A percentile compares a stretch with the other conserved stretches of the same genome.
Evolutionary conservation across 768 basidiomycete species (phyloP).

Genomic region (Podaxis sp.): DNA sequence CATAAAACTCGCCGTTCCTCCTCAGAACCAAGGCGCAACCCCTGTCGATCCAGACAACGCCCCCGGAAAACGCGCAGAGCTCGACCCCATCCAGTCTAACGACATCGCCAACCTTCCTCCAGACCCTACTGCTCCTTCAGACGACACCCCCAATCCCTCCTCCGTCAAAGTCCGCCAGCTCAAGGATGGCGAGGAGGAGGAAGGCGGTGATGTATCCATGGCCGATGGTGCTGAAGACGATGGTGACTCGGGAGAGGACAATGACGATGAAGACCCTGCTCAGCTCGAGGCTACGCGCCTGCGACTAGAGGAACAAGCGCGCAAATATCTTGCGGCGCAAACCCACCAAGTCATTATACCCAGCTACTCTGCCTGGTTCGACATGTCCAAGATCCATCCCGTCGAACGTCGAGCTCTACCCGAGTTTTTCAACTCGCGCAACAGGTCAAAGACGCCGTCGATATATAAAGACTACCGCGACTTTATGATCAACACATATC

Average conservation of each 20-base stretch:
- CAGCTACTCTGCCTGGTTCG: slow-evolving; percentile 97
- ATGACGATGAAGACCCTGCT: slow-evolving; percentile 82
- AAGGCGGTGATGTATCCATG: slow-evolving; percentile 69
- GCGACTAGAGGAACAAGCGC: slow-evolving; percentile 80
- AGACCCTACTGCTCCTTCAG: slow-evolving; percentile 16
- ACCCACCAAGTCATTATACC: slow-evolving; percentile 97
- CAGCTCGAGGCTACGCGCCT: slow-evolving; percentile 77
- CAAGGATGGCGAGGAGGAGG: slow-evolving; percentile 60
- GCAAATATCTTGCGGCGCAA: slow-evolving; percentile 94
- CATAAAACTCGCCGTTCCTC: slow-evolving; percentile 50
- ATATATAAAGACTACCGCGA: slow-evolving; percentile 99
- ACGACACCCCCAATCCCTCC: slow-evolving; percentile 20
- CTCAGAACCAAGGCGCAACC: slow-evolving; percentile 58
- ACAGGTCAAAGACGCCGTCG: slow-evolving; percentile 90
- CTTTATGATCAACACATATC: slow-evolving; percentile 99
- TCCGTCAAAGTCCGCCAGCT: slow-evolving; percentile 32
- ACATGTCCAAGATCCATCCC: slow-evolving; percentile 88
- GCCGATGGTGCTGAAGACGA: slow-evolving; percentile 76
- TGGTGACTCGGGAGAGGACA: slow-evolving; percentile 71
- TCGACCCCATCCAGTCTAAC: slow-evolving; percentile 75
- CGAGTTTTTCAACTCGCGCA: slow-evolving; percentile 97
- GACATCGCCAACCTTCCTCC: slow-evolving; percentile 76
- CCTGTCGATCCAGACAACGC: slow-evolving; percentile 78
- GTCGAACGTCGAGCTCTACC: slow-evolving; percentile 91
- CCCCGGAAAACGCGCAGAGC: slow-evolving; percentile 82